phyloP scores from a whole-genome alignment of 768 basidiomycete species.

The Tephrocybe sp. region DNA sequence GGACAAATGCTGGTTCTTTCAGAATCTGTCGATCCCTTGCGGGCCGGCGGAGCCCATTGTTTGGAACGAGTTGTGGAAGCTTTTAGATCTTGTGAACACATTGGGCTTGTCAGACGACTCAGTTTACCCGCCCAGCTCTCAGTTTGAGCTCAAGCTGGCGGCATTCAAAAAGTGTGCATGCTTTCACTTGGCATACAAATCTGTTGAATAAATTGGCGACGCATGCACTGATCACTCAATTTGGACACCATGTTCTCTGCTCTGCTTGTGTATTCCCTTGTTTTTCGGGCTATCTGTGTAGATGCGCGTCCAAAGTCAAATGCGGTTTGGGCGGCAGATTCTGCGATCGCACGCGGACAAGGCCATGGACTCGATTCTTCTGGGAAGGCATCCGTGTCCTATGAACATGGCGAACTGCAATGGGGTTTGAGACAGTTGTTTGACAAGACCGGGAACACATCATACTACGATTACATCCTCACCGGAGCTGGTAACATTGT shows the following conservation, averaged over 20 bases:
- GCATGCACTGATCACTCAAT: neutral
- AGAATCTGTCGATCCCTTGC: too few species aligned
- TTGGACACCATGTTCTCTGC: constrained; percentile 3
- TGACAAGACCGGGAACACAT: constrained; percentile 38
- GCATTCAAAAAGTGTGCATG: too few species aligned
- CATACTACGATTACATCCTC: constrained; percentile 42
- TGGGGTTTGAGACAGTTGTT: constrained; percentile 42
- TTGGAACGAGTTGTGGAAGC: neutral
- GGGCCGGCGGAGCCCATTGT: neutral
- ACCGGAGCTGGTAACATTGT: constrained; percentile 39
- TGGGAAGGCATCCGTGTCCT: constrained; percentile 35
- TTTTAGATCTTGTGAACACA: neutral
- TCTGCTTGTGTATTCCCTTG: constrained; percentile 1
- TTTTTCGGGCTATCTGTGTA: neutral
- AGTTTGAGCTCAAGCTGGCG: too few species aligned
- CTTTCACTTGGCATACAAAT: too few species aligned
- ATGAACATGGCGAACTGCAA: constrained; percentile 40
- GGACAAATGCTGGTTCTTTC: too few species aligned
- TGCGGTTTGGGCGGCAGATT: constrained; percentile 46
- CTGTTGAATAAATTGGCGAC: too few species aligned
- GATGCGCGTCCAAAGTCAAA: constrained; percentile 36
- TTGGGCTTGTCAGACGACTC: neutral
- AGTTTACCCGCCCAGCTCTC: neutral
- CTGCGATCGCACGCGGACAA: constrained; percentile 41
- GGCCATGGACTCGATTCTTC: constrained; percentile 38